Evolutionary conservation across 306 rosid species (phyloP).

Genomic region (Quercus agrifolia): DNA sequence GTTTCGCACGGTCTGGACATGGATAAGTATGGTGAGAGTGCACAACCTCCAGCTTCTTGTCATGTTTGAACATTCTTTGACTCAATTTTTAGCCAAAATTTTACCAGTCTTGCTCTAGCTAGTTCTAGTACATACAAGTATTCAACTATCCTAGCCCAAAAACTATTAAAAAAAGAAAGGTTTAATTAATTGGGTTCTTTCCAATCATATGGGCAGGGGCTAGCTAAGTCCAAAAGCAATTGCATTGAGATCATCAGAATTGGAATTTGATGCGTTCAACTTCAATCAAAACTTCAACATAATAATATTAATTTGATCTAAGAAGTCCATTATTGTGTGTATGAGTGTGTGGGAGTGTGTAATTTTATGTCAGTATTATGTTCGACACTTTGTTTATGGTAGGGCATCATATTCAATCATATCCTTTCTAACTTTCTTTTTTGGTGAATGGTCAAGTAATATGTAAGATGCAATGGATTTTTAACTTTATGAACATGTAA

Average conservation of each 20-base stretch:
- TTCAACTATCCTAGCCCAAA: too few species aligned
- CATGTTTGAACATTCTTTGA: background rate
- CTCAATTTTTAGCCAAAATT: background rate
- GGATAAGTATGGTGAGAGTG: background rate
- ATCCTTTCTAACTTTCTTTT: background rate
- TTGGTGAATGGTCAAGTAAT: background rate
- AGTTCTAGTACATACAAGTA: too few species aligned
- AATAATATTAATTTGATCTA: background rate
- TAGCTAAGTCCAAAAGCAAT: too few species aligned
- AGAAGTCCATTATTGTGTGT: background rate
- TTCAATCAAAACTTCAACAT: background rate
- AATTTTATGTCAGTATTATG: background rate
- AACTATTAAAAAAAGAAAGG: too few species aligned
- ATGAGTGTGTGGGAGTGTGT: background rate
- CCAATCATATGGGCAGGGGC: too few species aligned
- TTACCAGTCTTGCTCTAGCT: background rate
- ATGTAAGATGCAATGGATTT: conserved; percentile 41
- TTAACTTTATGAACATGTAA: background rate
- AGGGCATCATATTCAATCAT: conserved; percentile 31
- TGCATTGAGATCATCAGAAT: too few species aligned
- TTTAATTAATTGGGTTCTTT: too few species aligned
- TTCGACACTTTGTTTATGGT: background rate
- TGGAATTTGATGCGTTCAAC: background rate
- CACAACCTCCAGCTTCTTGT: background rate
- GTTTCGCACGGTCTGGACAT: background rate